Conservation (phyloP, 2,329 filamentous ascomycete genomes). For the Phialophora verrucosa region DNA sequence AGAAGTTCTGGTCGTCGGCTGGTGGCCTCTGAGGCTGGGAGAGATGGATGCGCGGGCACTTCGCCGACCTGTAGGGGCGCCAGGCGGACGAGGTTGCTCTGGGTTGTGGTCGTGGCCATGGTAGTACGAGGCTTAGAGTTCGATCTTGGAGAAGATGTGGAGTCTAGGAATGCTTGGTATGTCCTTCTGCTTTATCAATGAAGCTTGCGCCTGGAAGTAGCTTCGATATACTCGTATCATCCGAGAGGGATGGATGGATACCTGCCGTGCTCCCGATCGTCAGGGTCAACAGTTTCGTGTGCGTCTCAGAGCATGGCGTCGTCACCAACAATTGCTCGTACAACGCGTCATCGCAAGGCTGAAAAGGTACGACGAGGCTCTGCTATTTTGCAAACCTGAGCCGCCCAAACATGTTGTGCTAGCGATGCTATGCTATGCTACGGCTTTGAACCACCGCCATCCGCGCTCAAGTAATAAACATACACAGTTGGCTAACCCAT, state of each 20-base stretch:
- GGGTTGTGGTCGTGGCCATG: constrained; percentile 27
- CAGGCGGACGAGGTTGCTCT: constrained; percentile 37
- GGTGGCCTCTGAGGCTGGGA: constrained; percentile 20
- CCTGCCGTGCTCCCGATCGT: neutral
- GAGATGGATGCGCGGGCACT: constrained; percentile 35
- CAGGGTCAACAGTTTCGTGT: neutral
- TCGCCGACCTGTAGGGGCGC: constrained; percentile 33
- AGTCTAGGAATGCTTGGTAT: constrained; percentile 7
- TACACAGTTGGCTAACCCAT: constrained; percentile 16
- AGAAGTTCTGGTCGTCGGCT: constrained; percentile 29
- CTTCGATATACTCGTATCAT: neutral
- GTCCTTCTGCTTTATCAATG: neutral
- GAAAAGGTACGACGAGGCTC: constrained; percentile 1
- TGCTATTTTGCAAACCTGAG: neutral
- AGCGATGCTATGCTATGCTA: neutral
- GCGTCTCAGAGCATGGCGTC: neutral
- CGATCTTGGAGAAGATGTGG: neutral
- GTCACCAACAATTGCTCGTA: neutral
- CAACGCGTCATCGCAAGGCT: constrained; percentile 23
- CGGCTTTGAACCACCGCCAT: neutral
- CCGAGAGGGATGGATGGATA: neutral
- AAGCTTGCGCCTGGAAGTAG: neutral
- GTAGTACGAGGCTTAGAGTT: neutral
- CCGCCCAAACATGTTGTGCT: neutral
- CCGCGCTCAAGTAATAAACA: constrained; percentile 10